phyloP scores from a whole-genome alignment of 2,329 filamentous ascomycete genomes.

The Colletotrichum paranaense region DNA sequence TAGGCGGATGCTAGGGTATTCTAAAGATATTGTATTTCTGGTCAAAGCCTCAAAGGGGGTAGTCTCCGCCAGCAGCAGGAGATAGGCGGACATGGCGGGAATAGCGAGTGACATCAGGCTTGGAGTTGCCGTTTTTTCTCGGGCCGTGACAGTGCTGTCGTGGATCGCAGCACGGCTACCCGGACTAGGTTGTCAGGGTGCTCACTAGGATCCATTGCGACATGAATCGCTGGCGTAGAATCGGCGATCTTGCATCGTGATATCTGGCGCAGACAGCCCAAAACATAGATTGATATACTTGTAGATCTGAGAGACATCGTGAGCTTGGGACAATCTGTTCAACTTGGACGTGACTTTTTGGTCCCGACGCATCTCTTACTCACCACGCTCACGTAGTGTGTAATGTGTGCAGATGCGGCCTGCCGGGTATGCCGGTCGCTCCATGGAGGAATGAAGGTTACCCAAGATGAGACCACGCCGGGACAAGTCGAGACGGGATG shows the following conservation, averaged over 20 bases:
- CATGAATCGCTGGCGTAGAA: constrained; percentile 15
- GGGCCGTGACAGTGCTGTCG: background rate
- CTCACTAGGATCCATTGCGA: constrained; percentile 4
- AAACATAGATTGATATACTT: background rate
- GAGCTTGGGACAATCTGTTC: background rate
- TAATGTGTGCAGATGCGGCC: background rate
- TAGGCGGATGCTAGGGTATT: background rate
- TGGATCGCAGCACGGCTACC: background rate
- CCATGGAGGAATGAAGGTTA: background rate
- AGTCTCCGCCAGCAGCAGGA: background rate
- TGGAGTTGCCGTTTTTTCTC: constrained; percentile 13
- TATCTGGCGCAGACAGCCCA: background rate
- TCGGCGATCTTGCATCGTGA: constrained; percentile 21
- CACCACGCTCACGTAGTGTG: background rate
- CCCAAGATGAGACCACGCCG: background rate
- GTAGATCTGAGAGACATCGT: background rate
- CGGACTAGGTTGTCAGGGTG: background rate
- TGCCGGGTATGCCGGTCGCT: background rate
- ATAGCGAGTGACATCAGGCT: background rate
- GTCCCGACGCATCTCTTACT: background rate
- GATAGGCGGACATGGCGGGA: background rate
- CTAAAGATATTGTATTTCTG: background rate
- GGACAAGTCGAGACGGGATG: background rate
- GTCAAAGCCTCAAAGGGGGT: too few relatives aligned
- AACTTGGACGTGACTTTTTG: background rate